Evolutionary conservation across 768 basidiomycete genomes (phyloP).

Genomic region (Phanerochaete carnosa): DNA sequence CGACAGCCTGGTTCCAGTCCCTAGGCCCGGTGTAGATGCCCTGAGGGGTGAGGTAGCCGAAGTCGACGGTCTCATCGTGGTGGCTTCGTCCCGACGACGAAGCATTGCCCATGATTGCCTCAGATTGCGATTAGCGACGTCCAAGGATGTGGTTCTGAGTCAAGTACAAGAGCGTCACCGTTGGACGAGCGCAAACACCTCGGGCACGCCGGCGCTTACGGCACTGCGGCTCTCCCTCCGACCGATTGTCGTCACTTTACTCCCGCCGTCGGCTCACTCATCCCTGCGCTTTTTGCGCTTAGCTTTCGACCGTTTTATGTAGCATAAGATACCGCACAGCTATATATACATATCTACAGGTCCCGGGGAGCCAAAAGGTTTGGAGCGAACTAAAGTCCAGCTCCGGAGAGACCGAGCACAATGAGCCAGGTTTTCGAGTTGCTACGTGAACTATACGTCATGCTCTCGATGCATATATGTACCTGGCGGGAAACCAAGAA

Average conservation of each 20-base stretch:
- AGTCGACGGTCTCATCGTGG: constrained; percentile 84
- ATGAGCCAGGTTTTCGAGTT: too few species aligned
- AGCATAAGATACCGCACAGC: not conserved
- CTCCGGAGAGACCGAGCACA: too few species aligned
- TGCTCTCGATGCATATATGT: too few species aligned
- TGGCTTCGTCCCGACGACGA: constrained; percentile 70
- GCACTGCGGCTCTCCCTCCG: constrained; percentile 1
- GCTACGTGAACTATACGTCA: too few species aligned
- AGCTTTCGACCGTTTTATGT: not conserved
- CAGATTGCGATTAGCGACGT: not conserved
- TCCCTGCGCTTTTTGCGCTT: not conserved
- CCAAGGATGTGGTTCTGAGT: constrained; percentile 1
- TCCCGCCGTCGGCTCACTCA: not conserved
- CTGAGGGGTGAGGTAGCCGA: constrained; percentile 75
- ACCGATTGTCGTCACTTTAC: constrained; percentile 5
- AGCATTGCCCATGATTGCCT: constrained; percentile 74
- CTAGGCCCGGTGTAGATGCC: constrained; percentile 80
- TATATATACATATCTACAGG: too few species aligned
- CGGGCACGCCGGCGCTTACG: constrained; percentile 8
- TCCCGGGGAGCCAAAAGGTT: too few species aligned
- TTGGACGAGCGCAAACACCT: constrained; percentile 2
- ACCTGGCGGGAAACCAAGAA: too few species aligned
- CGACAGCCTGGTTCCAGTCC: constrained; percentile 89
- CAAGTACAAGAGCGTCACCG: constrained; percentile 4
- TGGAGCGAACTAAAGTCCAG: not conserved